phyloP scores from a whole-genome alignment of 192 early-diverging fungal genomes.

The Backusella circina region DNA sequence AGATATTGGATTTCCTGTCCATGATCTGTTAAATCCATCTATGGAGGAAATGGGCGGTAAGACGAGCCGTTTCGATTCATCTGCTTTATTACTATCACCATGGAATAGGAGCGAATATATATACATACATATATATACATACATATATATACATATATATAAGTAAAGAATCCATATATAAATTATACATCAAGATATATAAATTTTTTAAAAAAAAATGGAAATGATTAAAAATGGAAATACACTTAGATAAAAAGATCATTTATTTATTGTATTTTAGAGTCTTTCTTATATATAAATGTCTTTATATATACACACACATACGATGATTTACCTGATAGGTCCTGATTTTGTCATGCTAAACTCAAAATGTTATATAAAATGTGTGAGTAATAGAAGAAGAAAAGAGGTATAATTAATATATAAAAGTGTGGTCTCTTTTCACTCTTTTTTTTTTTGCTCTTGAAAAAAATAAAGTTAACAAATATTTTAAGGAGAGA shows the following conservation, averaged over 20 bases:
- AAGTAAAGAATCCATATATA: background rate
- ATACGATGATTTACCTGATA: background rate
- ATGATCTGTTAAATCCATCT: slow-evolving; percentile 8
- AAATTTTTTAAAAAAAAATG: background rate
- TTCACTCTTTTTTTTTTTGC: background rate
- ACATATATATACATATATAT: background rate
- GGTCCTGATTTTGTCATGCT: background rate
- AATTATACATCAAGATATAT: background rate
- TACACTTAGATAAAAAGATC: background rate
- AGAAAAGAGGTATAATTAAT: background rate
- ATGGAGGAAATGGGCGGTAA: slow-evolving; percentile 6
- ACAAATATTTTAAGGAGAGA: background rate
- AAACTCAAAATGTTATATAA: background rate
- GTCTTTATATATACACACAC: background rate
- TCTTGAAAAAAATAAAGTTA: background rate
- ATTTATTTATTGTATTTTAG: background rate
- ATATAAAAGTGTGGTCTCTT: background rate
- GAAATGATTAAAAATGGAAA: background rate
- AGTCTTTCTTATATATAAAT: background rate
- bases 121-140: background rate
- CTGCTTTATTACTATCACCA: background rate
- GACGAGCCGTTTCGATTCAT: slow-evolving; percentile 1
- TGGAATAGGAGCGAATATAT: background rate
- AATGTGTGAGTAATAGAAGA: background rate
- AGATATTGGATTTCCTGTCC: background rate